A percentile compares a stretch with the other conserved stretches of the same genome.
Evolutionary conservation across 495 filamentous ascomycete species (phyloP).

Genomic region (Neurospora sp.): DNA sequence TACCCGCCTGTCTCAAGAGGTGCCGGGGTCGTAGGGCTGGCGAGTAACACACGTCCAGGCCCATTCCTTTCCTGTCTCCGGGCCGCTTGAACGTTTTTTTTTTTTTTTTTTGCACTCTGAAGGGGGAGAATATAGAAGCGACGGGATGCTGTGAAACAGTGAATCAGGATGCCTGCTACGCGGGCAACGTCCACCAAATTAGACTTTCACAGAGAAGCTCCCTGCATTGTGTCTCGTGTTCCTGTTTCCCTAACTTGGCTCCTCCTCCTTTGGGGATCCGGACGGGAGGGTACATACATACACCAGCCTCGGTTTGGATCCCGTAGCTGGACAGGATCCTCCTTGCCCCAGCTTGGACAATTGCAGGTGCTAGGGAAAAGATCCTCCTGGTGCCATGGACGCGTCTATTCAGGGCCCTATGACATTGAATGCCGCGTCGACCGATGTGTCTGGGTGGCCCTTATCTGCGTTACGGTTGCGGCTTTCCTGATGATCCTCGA

Average conservation of each 20-base stretch:
- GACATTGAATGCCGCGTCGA: neutral
- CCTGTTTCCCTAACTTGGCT: neutral
- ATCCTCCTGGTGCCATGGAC: neutral
- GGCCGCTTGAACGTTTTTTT: neutral
- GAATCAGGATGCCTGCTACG: neutral
- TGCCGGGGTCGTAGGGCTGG: neutral
- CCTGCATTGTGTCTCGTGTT: neutral
- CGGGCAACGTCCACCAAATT: neutral
- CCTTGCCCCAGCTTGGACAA: neutral
- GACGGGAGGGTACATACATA: neutral
- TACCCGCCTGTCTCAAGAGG: neutral
- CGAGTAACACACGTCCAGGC: neutral
- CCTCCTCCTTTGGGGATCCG: neutral
- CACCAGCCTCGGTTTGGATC: neutral
- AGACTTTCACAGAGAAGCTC: neutral
- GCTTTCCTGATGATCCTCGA: conserved; percentile 42
- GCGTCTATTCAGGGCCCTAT: neutral
- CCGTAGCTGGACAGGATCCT: neutral
- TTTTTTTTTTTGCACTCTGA: neutral
- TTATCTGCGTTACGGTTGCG: conserved; percentile 21
- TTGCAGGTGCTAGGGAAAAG: neutral
- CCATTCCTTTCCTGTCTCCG: neutral
- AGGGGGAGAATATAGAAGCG: neutral
- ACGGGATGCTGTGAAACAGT: neutral
- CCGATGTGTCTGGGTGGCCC: neutral